A percentile compares a stretch with the other conserved stretches of the same genome.
Evolutionary conservation across 148 eudicot genomes (phyloP).

Genomic region (Silene latifolia): DNA sequence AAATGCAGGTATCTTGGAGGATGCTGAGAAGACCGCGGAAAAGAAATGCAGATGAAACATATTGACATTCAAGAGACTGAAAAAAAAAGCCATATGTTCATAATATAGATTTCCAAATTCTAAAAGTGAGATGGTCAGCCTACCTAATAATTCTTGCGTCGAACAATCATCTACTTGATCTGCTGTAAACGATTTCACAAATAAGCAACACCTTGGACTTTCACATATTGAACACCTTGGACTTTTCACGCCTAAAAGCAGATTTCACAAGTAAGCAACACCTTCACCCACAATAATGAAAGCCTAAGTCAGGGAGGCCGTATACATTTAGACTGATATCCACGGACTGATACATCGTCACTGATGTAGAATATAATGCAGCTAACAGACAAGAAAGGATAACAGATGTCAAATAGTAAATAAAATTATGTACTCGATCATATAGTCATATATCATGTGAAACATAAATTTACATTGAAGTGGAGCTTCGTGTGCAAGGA

Average conservation of each 20-base stretch:
- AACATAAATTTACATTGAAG: not conserved
- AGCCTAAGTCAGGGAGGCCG: not conserved
- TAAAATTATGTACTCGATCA: not conserved
- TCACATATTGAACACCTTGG: slow-evolving; percentile 3
- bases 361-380: not conserved
- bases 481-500: not conserved
- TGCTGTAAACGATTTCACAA: slow-evolving; percentile 10
- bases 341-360: not conserved
- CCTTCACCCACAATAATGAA: not conserved
- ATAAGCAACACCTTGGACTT: slow-evolving; percentile 4
- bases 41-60: not conserved
- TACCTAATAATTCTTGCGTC: slow-evolving; percentile 27
- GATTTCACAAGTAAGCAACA: not conserved
- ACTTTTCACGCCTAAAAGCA: not conserved
- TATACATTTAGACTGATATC: slow-evolving; percentile 4
- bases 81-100: not conserved
- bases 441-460: not conserved
- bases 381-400: not conserved
- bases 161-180: slow-evolving; percentile 9
- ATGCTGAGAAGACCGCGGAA: not conserved
- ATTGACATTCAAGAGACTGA: not conserved
- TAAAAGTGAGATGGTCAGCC: not conserved
- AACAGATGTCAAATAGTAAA: not conserved
- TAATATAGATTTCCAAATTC: not conserved
- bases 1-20: not conserved